These are phyloP conservation scores for Diaporthe australafricana DNA, from an alignment of 2,329 filamentous ascomycete genomes.

Conservation along the genomic window DNA sequence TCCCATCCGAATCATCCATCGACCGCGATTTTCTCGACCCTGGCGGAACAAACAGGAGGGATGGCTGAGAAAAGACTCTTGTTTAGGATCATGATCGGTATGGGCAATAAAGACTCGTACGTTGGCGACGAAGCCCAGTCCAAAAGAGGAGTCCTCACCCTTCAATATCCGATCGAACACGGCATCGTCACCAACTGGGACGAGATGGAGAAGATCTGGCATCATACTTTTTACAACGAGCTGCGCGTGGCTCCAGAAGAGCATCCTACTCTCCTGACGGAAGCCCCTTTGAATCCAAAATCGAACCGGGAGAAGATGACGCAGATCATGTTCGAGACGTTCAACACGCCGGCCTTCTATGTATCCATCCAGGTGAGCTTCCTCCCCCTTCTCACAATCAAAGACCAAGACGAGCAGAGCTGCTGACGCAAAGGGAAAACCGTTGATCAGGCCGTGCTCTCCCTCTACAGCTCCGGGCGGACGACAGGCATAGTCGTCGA, in stretches of 20 bases:
- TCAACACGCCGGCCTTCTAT: constrained; percentile 99
- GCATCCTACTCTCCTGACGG: constrained; percentile 98
- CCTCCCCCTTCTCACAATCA: neutral
- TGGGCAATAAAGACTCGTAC: constrained; percentile 99
- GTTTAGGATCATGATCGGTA: constrained; percentile 90
- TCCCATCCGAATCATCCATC: neutral
- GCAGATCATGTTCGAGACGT: constrained; percentile 99
- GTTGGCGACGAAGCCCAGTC: constrained; percentile 99
- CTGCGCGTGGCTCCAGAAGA: constrained; percentile 99
- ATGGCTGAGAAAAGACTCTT: constrained; percentile 66
- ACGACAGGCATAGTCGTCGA: constrained; percentile 99
- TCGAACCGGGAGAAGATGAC: constrained; percentile 99
- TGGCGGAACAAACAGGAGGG: rapidly evolving
- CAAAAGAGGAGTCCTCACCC: constrained; percentile 99
- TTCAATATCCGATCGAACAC: constrained; percentile 99
- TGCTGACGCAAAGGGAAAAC: constrained; percentile 56
- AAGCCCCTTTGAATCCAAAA: constrained; percentile 99
- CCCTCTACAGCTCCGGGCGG: constrained; percentile 99
- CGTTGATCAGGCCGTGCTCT: constrained; percentile 79
- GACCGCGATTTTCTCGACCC: neutral
- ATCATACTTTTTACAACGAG: constrained; percentile 99
- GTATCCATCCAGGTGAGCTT: constrained; percentile 79
- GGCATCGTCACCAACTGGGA: constrained; percentile 99
- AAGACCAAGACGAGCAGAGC: neutral
- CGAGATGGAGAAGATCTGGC: constrained; percentile 99